Base-by-base conservation (phyloP, 805 yeast species). In the Yarrowia sp. region DNA sequence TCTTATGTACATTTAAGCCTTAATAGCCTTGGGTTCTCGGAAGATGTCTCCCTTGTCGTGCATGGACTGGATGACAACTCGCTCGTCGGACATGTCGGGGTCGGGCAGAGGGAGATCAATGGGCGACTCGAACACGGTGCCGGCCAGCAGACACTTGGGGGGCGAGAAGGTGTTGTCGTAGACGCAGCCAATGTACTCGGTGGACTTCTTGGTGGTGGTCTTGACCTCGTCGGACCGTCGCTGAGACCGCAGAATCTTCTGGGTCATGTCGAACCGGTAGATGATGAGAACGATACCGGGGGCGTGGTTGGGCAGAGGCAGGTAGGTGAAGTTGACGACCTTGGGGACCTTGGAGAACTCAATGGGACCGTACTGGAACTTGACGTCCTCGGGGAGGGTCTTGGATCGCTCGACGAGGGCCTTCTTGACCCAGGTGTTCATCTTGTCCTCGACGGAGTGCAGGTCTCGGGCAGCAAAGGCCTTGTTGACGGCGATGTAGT, bases 281-380 rank as follows among this genome's bases (percentile, higher is more conserved):
- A 83, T 80, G 10, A 85, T 73, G 73, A 86, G 89, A 56, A 84
- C 80, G 60, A 79, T 80, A 63, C 79, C 81, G 16, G 82, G 71
- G 0, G 85, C 83, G 62, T 74, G 74, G 18, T 82, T 83, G 4
- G 85, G 85, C 61, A 81, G 68, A 71, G 88, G 84, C 68, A 87
- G 76, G 1, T 88, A 84, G 66, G 86, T 86, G 68, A 92, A 82
- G 3, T 85, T 79, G 49, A 88, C 79, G 31, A 91, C 77, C 71
- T 86, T 87, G 24, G 97, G 97, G 49, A 83, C 80, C 31, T 78
- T 75, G 67, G 84, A 86, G 68, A 90, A 84, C 67, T 86, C 84
- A 25, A 85, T 75, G 59, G 92, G 77, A 68, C 88, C 86, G 97
- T 97, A 92, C 61, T 82, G 84, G 65, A 90, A 75, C 51, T 80